Evolutionary conservation across 129 eudicot genomes (phyloP), one percentile per base, ranked within the genome.

Genomic region (Gnaphalium uliginosum): DNA sequence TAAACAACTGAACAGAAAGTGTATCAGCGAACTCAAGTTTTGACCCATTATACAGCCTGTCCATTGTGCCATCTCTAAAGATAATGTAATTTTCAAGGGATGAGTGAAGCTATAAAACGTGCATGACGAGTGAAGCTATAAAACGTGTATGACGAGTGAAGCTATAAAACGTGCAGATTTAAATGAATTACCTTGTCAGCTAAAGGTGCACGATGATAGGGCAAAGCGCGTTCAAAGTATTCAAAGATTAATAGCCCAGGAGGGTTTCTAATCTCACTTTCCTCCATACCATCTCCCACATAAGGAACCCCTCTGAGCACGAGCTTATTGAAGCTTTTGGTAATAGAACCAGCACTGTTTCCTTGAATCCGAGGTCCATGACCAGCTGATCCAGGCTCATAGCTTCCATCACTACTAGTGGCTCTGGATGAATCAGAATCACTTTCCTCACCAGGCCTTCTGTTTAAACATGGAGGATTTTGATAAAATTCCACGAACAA

Each of bases 181-280:
- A 23, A 2, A 66, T 61, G 41, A 71, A 80, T 78, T 74, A 82
- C 99, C 96, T 89, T 90, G 71, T 94, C 97, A 76, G 93, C 89
- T 66, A 94, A 83, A 56, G 99, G 99, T 73, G 90, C 97, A 64
- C 97, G 99, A 67, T 75, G 75, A 86, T 66, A 90, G 8, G 99
- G 99, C n/a, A 72, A 87, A 72, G 86, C 89, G 15, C 53, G 86
- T 81, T 89, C 99, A 33, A 90, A 89, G 78, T 90, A 89, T 58
- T 94, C 93, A 46, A 83, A 91, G 2, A 85, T 32, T 82, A 94
- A 87, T 22, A 76, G 79, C 72, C 99, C 93, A 50, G 92, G 91
- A 50, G 93, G 96, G 70, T 81, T 94, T 76, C 89, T 68, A 69
- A 82, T 61, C 73, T 84, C 98, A 2, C 76, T 81, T 65, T 91